Evolutionary conservation across 371 early-diverging fungal genomes (phyloP), one percentile per base, ranked within the genome.

Genomic region (Lichtheimia hyalospora): DNA sequence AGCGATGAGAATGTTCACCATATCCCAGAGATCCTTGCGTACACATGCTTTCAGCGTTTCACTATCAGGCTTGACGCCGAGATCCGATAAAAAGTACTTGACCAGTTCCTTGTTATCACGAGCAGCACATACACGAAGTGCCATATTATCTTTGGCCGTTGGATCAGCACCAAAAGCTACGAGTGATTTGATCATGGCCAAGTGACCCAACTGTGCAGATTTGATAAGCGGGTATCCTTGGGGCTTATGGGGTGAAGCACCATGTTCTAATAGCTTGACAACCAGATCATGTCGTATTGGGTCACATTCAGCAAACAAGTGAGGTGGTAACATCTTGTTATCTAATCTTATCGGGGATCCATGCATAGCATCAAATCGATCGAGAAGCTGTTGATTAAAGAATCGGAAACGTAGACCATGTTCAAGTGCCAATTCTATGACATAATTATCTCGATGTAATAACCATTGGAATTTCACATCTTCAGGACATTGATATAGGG

Each of bases 141-240:
- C 84, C 68, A 82, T 64, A 39, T 83, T 79, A 7, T 74, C 69
- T 16, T 73, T 66, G 5, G 64, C 51, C 5, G 65, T 53, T 1
- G 78, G 70, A 54, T 82, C 75, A 16, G 84, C 86, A n/a, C 79
- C 79, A 59, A 64, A 70, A 0, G 41, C 28, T 5, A 86, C 25
- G 39, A 86, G 56, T 13, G 74, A 55, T 44, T 79, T 72, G 2
- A 79, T 81, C 52, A 69, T 69, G n/a, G 69, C 60, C 18, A 75
- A 27, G 21, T 63, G 44, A 12, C 84, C 84, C 21, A 77, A 56
- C 41, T 74, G 74, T 1, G 73, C 75, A 20, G 81, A 71, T 60
- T 83, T 82, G 16, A 83, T 75, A 18, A 86, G 54, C 15, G 86
- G 84, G 54, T 74, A 84, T 14, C 82, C 83, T 54, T 82, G 67